Percentiles rank a stretch among this genome's conserved stretches.
Conservation (phyloP, 192 early-diverging fungal genomes). For the Coemansia umbellata region DNA sequence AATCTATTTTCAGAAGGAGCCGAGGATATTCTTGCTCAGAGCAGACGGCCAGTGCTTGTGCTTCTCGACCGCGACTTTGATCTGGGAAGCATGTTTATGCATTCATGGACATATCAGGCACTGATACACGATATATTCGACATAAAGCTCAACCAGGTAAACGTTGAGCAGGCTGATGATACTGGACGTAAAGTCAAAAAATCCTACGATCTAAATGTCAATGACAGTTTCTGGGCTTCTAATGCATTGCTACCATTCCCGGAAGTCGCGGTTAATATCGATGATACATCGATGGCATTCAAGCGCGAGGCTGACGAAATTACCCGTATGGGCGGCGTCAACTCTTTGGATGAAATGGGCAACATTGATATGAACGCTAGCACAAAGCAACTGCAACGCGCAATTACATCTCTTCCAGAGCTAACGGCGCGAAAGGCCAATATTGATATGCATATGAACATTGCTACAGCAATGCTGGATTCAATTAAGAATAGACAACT, state of each 20-base stretch:
- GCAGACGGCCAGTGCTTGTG: slow-evolving; percentile 73
- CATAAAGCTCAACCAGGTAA: slow-evolving; percentile 86
- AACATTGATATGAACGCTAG: slow-evolving; percentile 68
- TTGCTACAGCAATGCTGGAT: slow-evolving; percentile 85
- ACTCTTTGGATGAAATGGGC: slow-evolving; percentile 56
- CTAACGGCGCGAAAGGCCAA: slow-evolving; percentile 89
- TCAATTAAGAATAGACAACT: slow-evolving; percentile 90
- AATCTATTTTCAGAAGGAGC: slow-evolving; percentile 71
- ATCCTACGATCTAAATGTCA: slow-evolving; percentile 81
- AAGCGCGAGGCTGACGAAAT: slow-evolving; percentile 94
- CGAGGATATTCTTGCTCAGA: slow-evolving; percentile 51
- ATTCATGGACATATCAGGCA: slow-evolving; percentile 98
- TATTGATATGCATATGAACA: slow-evolving; percentile 99
- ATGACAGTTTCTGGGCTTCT: slow-evolving; percentile 92
- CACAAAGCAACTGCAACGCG: slow-evolving; percentile 83
- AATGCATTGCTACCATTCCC: slow-evolving; percentile 94
- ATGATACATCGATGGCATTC: slow-evolving; percentile 87
- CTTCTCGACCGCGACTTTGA: slow-evolving; percentile 92
- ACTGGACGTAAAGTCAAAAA: slow-evolving; percentile 64
- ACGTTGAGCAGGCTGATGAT: slow-evolving; percentile 55
- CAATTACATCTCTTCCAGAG: slow-evolving; percentile 90
- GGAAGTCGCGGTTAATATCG: slow-evolving; percentile 94
- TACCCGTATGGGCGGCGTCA: slow-evolving; percentile 81
- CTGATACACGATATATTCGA: slow-evolving; percentile 94
- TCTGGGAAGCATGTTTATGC: slow-evolving; percentile 83